Percentiles rank a stretch among this genome's conserved stretches.
Conservation (phyloP, 1,139 yeast genomes). For the Hyphopichia fennica region DNA sequence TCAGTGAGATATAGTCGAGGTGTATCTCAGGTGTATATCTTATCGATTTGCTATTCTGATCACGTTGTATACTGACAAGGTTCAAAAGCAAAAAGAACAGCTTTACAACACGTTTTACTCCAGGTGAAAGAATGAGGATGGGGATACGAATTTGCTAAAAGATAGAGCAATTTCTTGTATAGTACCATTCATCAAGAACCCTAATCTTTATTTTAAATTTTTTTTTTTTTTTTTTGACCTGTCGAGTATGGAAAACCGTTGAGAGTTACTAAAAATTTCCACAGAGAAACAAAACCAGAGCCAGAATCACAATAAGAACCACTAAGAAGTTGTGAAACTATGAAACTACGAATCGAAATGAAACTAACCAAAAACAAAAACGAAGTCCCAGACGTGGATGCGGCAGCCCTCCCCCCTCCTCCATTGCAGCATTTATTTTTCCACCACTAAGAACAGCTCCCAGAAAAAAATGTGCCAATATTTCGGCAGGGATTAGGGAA, state of each 20-base stretch:
- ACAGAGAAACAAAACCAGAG: neutral
- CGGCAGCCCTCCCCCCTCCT: no score
- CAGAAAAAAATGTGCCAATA: neutral
- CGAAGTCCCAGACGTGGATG: constrained; percentile 1
- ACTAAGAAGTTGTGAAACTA: no score
- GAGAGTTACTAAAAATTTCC: neutral
- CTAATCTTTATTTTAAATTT: neutral
- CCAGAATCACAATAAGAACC: no score
- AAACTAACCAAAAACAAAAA: neutral
- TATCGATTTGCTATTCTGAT: no score
- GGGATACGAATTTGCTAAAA: neutral
- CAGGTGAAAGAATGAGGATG: neutral
- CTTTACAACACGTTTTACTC: neutral
- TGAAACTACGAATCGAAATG: no score
- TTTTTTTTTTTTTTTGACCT: no score
- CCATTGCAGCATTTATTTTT: neutral
- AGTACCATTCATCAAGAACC: neutral
- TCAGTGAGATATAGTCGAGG: no score
- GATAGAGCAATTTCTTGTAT: no score
- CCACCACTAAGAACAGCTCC: neutral
- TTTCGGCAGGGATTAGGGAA: no score
- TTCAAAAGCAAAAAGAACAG: no score
- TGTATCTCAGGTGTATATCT: no score
- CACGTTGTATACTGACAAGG: no score
- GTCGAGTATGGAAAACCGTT: neutral